Percentiles rank a stretch among this genome's conserved stretches.
Evolutionary conservation across 1,139 yeast genomes (phyloP).

Genomic region (Geotrichum bryndzae): DNA sequence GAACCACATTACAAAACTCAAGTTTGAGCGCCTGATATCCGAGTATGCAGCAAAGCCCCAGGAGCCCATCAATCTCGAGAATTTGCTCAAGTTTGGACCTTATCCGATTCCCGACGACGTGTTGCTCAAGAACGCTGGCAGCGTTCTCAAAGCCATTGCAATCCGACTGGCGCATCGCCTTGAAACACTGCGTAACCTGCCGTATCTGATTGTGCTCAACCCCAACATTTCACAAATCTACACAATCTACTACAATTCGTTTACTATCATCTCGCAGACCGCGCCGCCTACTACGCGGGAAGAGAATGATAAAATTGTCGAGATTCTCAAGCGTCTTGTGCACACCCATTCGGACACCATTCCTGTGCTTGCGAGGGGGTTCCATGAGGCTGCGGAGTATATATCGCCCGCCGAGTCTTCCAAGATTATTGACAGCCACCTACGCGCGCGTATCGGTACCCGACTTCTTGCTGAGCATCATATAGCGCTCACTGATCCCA

Average conservation of each 20-base stretch:
- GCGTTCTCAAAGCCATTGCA: slow-evolving; percentile 31
- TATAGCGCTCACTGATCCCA: slow-evolving; percentile 49
- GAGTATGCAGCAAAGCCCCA: slow-evolving; percentile 12
- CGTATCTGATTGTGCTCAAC: slow-evolving; percentile 77
- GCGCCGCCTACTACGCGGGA: slow-evolving; percentile 43
- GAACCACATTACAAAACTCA: background rate
- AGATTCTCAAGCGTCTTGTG: slow-evolving; percentile 52
- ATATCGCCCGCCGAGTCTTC: slow-evolving; percentile 50
- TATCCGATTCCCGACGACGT: slow-evolving; percentile 28
- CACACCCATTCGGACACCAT: slow-evolving; percentile 78
- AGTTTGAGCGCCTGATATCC: slow-evolving; percentile 11
- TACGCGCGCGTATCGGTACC: slow-evolving; percentile 79
- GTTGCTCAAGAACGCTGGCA: slow-evolving; percentile 37
- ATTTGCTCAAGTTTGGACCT: slow-evolving; percentile 26
- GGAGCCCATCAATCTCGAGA: slow-evolving; percentile 21
- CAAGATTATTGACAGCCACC: slow-evolving; percentile 64
- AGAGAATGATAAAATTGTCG: slow-evolving; percentile 49
- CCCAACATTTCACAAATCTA: slow-evolving; percentile 86
- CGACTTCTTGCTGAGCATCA: slow-evolving; percentile 82
- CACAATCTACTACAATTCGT: slow-evolving; percentile 62
- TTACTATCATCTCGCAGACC: slow-evolving; percentile 51
- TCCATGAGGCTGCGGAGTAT: slow-evolving; percentile 61
- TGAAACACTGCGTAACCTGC: slow-evolving; percentile 62
- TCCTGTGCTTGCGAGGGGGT: slow-evolving; percentile 74
- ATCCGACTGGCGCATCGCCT: slow-evolving; percentile 50